Evolutionary conservation across 1,139 yeast genomes (phyloP), one percentile per base, ranked within the genome.

Genomic region (Williopsis jadinii): DNA sequence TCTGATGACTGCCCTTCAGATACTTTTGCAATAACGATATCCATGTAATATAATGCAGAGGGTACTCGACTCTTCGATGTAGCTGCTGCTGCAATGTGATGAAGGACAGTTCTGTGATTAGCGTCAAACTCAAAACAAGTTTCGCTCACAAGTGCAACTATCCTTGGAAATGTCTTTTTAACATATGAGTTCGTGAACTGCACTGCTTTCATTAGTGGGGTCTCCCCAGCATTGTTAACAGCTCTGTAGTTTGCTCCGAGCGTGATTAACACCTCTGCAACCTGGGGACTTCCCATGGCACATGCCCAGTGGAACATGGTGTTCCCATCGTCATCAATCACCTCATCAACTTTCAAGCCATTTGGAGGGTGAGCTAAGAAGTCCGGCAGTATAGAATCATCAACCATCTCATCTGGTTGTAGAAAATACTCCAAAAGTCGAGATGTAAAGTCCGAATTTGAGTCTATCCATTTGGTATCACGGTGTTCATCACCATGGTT

Each of bases 281-380:
- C 80, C 33, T 75, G 76, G 36, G 80, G 66, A 52, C 82, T 80
- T 5, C 97, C 97, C 70, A 92, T 82, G 0, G 97, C 84, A 35
- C 96, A 84, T 0, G 97, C 95, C 97, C 97, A 90, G 61, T 92
- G 97, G 52, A 92, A 77, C 0, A 96, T 90, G 0, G 97, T 85
- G 56, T 92, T 95, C 1, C 96, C 95, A 59, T 92, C 97, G 45
- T 87, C 95, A 57, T 92, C 98, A 41, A 92, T 87, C 8, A 92
- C 75, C 49, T 77, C 84, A 61, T 85, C 84, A 48, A 84, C 75
- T 52, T 83, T 77, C 53, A 84, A 80, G 46, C 82, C 87, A 28
- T 68, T 68, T 1, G 95, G 92, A 1, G 90, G 86, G 46, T 77
- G 71, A 39, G 75, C 67, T 29, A 86, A 65, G 52, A 84, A 82